A percentile compares a stretch with the other conserved stretches of the same genome.
Conservation (phyloP, 345 rosid species). For the Acer yangbiense region DNA sequence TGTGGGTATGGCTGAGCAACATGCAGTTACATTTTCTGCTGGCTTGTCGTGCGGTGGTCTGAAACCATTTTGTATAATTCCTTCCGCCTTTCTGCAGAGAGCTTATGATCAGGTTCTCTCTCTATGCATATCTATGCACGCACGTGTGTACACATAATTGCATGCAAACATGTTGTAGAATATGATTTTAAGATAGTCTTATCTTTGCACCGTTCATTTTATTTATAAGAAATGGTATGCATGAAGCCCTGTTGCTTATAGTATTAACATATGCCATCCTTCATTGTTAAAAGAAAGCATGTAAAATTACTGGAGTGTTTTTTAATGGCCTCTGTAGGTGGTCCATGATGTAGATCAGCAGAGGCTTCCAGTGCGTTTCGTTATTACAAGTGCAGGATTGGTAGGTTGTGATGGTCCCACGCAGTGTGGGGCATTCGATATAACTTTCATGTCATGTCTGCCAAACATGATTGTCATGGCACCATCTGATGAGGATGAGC, state of each 20-base stretch:
- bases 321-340: conserved; percentile 48
- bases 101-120: conserved; percentile 88
- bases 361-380: conserved; percentile 82
- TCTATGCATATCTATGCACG: conserved; percentile 14
- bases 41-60: conserved; percentile 91
- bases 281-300: conserved; percentile 3
- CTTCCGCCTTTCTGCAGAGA: conserved; percentile 87
- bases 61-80: conserved; percentile 90
- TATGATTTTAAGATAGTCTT: not conserved
- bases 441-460: conserved; percentile 91
- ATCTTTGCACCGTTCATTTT: not conserved
- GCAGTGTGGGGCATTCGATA: conserved; percentile 87
- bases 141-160: not conserved
- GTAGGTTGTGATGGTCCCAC: conserved; percentile 90
- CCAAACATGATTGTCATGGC: conserved; percentile 99
- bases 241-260: not conserved
- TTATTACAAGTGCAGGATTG: conserved; percentile 85
- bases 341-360: conserved; percentile 92
- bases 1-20: conserved; percentile 96
- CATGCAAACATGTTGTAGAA: not conserved
- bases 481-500: conserved; percentile 86
- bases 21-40: conserved; percentile 95
- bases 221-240: not conserved
- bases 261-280: conserved; percentile 5
- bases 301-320: conserved; percentile 5